These are phyloP conservation scores for Pseudogymnoascus pannorum DNA, from an alignment of 2,329 filamentous ascomycete species.

Conservation along the genomic window DNA sequence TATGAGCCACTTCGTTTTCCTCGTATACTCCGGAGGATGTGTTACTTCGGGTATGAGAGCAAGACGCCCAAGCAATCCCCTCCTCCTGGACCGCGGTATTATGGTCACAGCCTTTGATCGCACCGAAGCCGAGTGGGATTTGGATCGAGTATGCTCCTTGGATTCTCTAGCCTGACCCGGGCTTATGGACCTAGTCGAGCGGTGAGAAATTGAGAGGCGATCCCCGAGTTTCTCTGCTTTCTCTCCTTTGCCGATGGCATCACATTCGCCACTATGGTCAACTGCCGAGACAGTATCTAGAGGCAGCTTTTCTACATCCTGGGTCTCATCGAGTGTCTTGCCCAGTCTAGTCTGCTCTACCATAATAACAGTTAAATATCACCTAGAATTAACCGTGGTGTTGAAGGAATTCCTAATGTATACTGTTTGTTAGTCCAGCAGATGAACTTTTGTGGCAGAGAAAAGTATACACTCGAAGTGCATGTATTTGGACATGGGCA, in stretches of 20 bases:
- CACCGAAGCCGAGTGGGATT: slow-evolving; percentile 34
- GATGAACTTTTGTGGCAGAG: background rate
- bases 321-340: background rate
- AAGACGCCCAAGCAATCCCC: slow-evolving; percentile 66
- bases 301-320: background rate
- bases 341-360: background rate
- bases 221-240: slow-evolving; percentile 11
- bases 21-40: slow-evolving; percentile 64
- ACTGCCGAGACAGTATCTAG: background rate
- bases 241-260: background rate
- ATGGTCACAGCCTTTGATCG: slow-evolving; percentile 33
- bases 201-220: slow-evolving; percentile 16
- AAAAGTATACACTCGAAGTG: background rate
- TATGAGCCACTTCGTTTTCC: slow-evolving; percentile 75
- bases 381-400: background rate
- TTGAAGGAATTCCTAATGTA: background rate
- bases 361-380: background rate
- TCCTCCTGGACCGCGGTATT: slow-evolving; percentile 45
- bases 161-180: slow-evolving; percentile 9
- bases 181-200: slow-evolving; percentile 17
- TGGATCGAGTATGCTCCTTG: slow-evolving; percentile 13
- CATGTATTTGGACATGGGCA: background rate
- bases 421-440: background rate
- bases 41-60: slow-evolving; percentile 73
- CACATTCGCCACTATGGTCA: background rate